phyloP scores from a whole-genome alignment of 2,329 filamentous ascomycete species.

The Dothideomycetes sp. region DNA sequence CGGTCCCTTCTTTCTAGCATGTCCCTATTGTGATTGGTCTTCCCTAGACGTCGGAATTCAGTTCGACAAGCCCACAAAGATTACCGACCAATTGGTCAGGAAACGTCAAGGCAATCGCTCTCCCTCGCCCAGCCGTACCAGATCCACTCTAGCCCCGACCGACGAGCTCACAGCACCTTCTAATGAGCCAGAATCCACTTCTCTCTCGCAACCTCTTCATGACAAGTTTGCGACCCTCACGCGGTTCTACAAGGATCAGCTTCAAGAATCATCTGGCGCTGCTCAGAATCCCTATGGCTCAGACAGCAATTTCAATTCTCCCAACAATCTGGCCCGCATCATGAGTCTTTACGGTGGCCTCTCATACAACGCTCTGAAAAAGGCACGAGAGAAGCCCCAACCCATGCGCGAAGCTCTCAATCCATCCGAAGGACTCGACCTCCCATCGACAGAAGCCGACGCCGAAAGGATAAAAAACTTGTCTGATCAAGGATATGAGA shows the following conservation, averaged over 20 bases:
- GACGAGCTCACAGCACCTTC: conserved; percentile 6
- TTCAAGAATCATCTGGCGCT: conserved; percentile 55
- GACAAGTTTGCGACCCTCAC: conserved; percentile 66
- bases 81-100: conserved; percentile 56
- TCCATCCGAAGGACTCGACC: conserved; percentile 57
- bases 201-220: conserved; percentile 37
- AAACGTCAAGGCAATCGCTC: conserved; percentile 19
- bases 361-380: conserved; percentile 52
- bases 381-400: conserved; percentile 56
- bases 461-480: conserved; percentile 46
- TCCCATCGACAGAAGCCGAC: conserved; percentile 44
- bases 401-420: conserved; percentile 73
- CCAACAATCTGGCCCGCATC: conserved; percentile 73
- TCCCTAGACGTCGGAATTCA: conserved; percentile 81
- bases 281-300: conserved; percentile 41
- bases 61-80: conserved; percentile 77
- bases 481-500: conserved; percentile 55
- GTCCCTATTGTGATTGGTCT: conserved; percentile 88
- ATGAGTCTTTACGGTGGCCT: conserved; percentile 78
- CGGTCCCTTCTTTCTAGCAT: conserved; percentile 51
- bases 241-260: conserved; percentile 72
- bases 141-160: conserved; percentile 1
- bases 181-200: conserved; percentile 17
- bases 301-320: conserved; percentile 57
- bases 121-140: conserved; percentile 4